Percentiles rank a stretch among this genome's conserved stretches.
Evolutionary conservation across 2,329 filamentous ascomycete genomes (phyloP).

Genomic region (Phyllosticta capitalensis): DNA sequence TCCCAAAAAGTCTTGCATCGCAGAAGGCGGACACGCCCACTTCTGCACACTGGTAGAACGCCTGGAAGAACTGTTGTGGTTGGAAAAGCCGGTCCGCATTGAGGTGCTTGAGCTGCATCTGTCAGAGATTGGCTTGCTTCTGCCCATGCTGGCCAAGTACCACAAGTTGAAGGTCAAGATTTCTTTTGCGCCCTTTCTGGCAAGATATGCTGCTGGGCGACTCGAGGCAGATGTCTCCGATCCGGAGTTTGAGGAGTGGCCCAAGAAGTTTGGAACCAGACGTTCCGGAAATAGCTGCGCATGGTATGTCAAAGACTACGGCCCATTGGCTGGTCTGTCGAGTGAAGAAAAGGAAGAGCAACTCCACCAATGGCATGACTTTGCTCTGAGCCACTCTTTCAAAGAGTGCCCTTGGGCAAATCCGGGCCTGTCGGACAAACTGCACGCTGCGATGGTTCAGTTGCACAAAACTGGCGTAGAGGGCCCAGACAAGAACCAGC

Average conservation of each 20-base stretch:
- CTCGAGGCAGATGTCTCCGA: background rate
- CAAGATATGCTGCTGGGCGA: slow-evolving; percentile 12
- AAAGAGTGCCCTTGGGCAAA: background rate
- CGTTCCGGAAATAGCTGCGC: slow-evolving; percentile 3
- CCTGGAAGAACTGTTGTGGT: background rate
- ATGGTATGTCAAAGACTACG: slow-evolving; percentile 19
- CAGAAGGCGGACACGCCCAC: slow-evolving; percentile 6
- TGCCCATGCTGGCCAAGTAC: background rate
- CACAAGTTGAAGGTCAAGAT: background rate
- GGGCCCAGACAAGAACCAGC: no score
- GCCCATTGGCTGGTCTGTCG: slow-evolving; percentile 14
- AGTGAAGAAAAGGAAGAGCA: slow-evolving; percentile 21
- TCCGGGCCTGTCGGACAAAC: background rate
- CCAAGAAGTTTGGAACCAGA: background rate
- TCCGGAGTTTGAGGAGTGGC: background rate
- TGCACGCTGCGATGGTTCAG: background rate
- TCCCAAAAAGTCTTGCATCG: background rate
- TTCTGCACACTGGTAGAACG: background rate
- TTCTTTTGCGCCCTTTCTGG: background rate
- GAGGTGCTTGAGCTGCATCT: slow-evolving; percentile 1
- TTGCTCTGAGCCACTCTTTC: background rate
- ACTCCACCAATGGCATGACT: background rate
- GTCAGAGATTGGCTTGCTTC: background rate
- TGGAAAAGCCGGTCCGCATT: background rate
- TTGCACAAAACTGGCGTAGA: background rate